Conservation (phyloP, 495 filamentous ascomycete species). For the Aspergillus sclerotioniger region DNA sequence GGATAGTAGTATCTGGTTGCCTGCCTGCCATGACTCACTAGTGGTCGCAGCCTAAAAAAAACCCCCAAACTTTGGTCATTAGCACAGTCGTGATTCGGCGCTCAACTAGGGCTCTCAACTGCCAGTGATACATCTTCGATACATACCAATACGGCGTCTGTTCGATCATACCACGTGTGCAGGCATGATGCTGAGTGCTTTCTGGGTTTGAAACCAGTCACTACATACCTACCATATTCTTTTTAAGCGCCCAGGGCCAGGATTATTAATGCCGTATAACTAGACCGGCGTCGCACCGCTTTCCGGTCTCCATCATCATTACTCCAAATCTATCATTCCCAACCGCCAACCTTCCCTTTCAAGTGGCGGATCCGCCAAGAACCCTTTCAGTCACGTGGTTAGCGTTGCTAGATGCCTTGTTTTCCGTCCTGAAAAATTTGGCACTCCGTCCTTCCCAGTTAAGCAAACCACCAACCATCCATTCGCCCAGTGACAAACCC, state of each 20-base stretch:
- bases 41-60: constrained; percentile 16
- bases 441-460: constrained; percentile 21
- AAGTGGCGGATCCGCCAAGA: constrained; percentile 22
- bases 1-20: constrained; percentile 11
- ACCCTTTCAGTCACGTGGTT: constrained; percentile 8
- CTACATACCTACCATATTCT: too few species aligned
- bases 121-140: too few species aligned
- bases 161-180: constrained; percentile 17
- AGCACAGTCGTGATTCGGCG: constrained; percentile 2
- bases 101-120: constrained; percentile 3
- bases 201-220: neutral
- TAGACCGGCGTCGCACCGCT: neutral
- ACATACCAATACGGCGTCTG: constrained; percentile 5
- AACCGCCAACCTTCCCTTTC: constrained; percentile 6
- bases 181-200: neutral
- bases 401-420: constrained; percentile 28
- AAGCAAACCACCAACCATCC: constrained; percentile 14
- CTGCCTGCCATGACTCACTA: constrained; percentile 18
- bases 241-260: neutral
- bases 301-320: neutral
- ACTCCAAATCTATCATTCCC: constrained; percentile 20
- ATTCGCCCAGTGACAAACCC: constrained; percentile 15
- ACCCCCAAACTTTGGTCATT: neutral
- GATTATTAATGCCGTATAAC: neutral
- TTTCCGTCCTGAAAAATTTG: constrained; percentile 34